Base-by-base conservation (phyloP, 768 basidiomycete species). In the Clavaria fumosa region DNA sequence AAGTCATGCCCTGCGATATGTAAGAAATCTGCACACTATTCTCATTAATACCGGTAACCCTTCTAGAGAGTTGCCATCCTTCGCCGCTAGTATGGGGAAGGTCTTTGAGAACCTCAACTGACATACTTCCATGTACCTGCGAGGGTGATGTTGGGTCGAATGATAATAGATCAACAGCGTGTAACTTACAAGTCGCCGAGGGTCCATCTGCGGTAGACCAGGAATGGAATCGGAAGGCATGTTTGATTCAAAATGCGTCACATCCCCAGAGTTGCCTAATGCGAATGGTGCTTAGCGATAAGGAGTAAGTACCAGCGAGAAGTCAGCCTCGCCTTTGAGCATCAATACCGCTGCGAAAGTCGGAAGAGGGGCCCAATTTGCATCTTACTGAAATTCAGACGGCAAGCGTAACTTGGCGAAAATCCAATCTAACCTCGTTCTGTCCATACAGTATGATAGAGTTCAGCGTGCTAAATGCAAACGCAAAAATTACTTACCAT, bases 291-390 rank as follows among this genome's bases (percentile, higher is more conserved):
- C n/a, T n/a, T n/a, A n/a, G n/a, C n/a, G n/a, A n/a, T n/a, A n/a
- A n/a, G n/a, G n/a, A n/a, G n/a, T n/a, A n/a, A n/a, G n/a, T n/a
- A n/a, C n/a, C n/a, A n/a, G n/a, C n/a, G n/a, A n/a, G n/a, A n/a
- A n/a, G n/a, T n/a, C n/a, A n/a, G n/a, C n/a, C n/a, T 6, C 26
- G 31, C 40, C 40, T 22, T 36, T 40, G 6, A 41, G 23, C 20
- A 55, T 59, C 4, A 90, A 66, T 0, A 83, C 80, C 11, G 85
- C 82, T 2, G 86, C 85, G 54, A 78, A 91, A 0, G 86, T 89
- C 6, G 88, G 86, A 48, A 90, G 63, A 2, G 84, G 71, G 10
- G 77, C 62, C 56, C 81, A 91, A 20, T 67, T 61, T 43, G 69
- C 65, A 57, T 78, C 78, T 80, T 23, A n/a, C 34, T 5, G 17